Percentiles rank a stretch among this genome's conserved stretches.
These are phyloP conservation scores for Neltuma alba DNA, from an alignment of 306 rosid genomes.

Conservation along the genomic window DNA sequence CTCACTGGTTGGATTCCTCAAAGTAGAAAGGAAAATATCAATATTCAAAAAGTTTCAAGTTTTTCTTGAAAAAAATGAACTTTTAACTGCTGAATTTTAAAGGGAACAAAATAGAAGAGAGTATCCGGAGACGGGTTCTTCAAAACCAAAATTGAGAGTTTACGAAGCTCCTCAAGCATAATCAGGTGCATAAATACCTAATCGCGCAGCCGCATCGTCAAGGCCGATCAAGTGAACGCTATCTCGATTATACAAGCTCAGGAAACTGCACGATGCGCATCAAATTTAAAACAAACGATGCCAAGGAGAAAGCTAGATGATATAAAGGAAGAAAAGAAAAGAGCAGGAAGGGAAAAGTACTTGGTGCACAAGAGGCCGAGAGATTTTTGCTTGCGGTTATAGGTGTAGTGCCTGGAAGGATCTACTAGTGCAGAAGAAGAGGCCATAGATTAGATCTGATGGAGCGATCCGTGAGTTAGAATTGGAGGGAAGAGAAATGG, in stretches of 20 bases:
- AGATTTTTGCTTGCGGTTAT: constrained; percentile 69
- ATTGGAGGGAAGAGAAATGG: constrained; percentile 37
- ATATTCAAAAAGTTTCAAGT: background rate
- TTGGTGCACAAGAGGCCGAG: constrained; percentile 94
- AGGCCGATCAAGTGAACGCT: constrained; percentile 68
- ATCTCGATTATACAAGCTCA: constrained; percentile 76
- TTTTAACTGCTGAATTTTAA: background rate
- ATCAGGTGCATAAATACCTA: constrained; percentile 52
- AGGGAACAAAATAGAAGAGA: background rate
- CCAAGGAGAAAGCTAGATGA: background rate
- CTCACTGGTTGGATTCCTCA: background rate
- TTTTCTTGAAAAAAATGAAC: background rate
- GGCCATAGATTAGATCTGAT: constrained; percentile 40
- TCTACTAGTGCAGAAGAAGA: constrained; percentile 41
- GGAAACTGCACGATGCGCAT: constrained; percentile 46
- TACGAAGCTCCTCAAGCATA: background rate
- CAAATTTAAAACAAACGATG: background rate
- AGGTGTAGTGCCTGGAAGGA: constrained; percentile 49
- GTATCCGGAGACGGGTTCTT: background rate
- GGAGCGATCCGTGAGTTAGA: background rate
- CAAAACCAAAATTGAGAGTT: background rate
- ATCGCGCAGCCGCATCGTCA: constrained; percentile 83
- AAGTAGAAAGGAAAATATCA: background rate
- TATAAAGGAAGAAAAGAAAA: background rate
- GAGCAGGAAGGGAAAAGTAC: constrained; percentile 28